Evolutionary conservation across 345 rosid species (phyloP), one percentile per base, ranked within the genome.

Genomic region (Lepidium sativum): DNA sequence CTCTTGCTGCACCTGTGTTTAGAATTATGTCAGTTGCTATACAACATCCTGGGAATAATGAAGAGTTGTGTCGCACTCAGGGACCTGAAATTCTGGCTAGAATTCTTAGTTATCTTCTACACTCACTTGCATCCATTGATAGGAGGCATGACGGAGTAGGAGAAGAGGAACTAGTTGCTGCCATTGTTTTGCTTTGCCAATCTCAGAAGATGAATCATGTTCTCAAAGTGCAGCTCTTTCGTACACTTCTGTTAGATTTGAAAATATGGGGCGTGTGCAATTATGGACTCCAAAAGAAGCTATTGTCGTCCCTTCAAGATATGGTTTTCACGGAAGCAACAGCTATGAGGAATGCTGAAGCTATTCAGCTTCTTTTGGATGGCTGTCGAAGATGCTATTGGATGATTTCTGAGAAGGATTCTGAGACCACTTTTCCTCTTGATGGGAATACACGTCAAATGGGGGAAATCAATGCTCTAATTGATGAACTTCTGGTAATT

Each of bases 341-440:
- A 37, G 91, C 81, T 58, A 95, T 95, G 99, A 81, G 91, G 72
- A 81, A 91, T 76, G 97, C 97, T 40, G 88, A 88, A 75, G 99
- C 99, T 76, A 86, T 95, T 75, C 99, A 95, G 74, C 76, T 91
- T 91, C 97, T 95, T 80, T 91, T 95, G 67, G 99, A 95, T 83
- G 95, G 96, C 73, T 88, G 99, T 82, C 84, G 99, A 86, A 88
- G 83, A 79, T 95, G 99, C 81, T 95, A 91, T 73, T 95, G 99
- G 99, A 83, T 84, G 67, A 68, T 84, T 69, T 79, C 73, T 45
- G 97, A 95, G 78, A 88, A 83, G 81, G 91, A 88, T 69, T 91
- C 96, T 14, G 81, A 82, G 41, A 68, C 78, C 59, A 76, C 86
- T 20, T 90, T 84, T 76, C 83, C 86, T 45, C 66, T 76, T 53